phyloP scores from a whole-genome alignment of 2,329 filamentous ascomycete species.

The Arachnomyces sp. region DNA sequence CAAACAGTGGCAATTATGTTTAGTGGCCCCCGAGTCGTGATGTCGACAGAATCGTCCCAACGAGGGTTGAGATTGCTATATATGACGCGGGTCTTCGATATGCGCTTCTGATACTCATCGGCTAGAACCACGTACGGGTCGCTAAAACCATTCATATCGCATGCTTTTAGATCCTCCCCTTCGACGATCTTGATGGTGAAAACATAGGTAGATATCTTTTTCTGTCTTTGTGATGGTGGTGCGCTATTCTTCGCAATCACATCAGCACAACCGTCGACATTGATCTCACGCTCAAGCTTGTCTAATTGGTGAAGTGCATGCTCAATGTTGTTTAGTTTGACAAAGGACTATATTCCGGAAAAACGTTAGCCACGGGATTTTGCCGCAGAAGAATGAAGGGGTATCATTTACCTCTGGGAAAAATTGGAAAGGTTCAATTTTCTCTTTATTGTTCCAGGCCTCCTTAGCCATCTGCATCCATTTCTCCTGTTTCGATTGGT shows the following conservation, averaged over 20 bases:
- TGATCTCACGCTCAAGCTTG: slow-evolving; percentile 78
- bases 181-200: slow-evolving; percentile 99
- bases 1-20: slow-evolving; percentile 96
- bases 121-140: slow-evolving; percentile 96
- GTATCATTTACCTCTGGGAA: slow-evolving; percentile 64
- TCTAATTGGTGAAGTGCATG: slow-evolving; percentile 89
- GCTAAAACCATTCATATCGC: slow-evolving; percentile 85
- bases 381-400: background rate
- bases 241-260: slow-evolving; percentile 68
- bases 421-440: slow-evolving; percentile 94
- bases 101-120: slow-evolving; percentile 93
- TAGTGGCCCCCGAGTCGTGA: slow-evolving; percentile 81
- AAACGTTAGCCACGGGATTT: slow-evolving; percentile 1
- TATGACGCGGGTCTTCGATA: slow-evolving; percentile 89
- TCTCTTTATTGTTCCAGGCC: slow-evolving; percentile 83
- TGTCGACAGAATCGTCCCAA: slow-evolving; percentile 96
- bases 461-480: slow-evolving; percentile 92
- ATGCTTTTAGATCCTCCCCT: slow-evolving; percentile 95
- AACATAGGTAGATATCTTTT: slow-evolving; percentile 77
- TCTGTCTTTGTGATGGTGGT: slow-evolving; percentile 57
- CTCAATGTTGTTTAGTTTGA: slow-evolving; percentile 96
- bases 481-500: slow-evolving; percentile 79
- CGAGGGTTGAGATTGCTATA: slow-evolving; percentile 84
- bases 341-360: slow-evolving; percentile 65
- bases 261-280: slow-evolving; percentile 82